Evolutionary conservation across 1,284 basidiomycete species (phyloP), one percentile per base, ranked within the genome.

Genomic region (Ceratobasidium sp.): DNA sequence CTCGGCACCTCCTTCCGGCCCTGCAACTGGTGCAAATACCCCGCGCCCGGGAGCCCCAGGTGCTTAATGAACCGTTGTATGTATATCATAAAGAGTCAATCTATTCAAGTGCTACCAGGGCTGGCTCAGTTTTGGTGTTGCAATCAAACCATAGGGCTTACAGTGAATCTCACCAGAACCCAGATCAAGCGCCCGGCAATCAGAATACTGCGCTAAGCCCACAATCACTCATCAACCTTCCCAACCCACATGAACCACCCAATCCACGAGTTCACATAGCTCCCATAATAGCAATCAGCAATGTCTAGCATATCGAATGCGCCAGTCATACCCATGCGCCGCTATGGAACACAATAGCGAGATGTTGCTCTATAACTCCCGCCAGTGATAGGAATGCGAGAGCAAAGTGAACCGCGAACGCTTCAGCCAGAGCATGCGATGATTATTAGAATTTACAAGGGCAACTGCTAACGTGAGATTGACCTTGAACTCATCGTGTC

Each of bases 391-490:
- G 80, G 72, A 85, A 80, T 1, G 76, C 71, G n/a, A n/a, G n/a
- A n/a, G n/a, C n/a, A n/a, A n/a, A n/a, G n/a, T n/a, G n/a, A n/a
- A n/a, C n/a, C 8, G 86, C 75, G 74, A 89, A 88, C 0, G 74
- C 76, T 0, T 81, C 69, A 0, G 83, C 86, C 73, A 86, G 86
- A 4, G 77, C 72, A 6, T 84, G 76, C 4, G 82, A 3, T 83
- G 81, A 31, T 88, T 86, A 75, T 82, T 81, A 6, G 80, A 76
- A 10, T 85, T 85, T 73, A 88, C 86, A 17, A 87, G 77, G 22
- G 87, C 73, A 0, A 85, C 85, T 10, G 85, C 86, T 3, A 85
- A 87, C 73, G 84, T 84, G 69, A 87, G 82, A 12, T 85, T 85
- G 1, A 82, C 84, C 50, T 79, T 76, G 3, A n/a, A n/a, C n/a